phyloP scores from a whole-genome alignment of 129 eudicot genomes.

The Heracleum sosnowskyi region DNA sequence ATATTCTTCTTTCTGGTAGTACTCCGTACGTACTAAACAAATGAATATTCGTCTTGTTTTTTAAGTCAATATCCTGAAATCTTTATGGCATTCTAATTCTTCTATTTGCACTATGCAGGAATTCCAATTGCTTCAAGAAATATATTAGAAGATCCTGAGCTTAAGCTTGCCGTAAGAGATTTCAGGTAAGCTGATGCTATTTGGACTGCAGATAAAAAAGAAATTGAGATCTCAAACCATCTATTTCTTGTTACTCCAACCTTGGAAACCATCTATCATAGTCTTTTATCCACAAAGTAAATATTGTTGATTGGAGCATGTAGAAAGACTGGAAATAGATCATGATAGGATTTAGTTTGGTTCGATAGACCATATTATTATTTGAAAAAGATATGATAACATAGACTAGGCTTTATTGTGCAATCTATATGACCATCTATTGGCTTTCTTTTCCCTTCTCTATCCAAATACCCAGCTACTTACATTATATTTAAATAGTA shows the following conservation, averaged over 20 bases:
- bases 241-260: not conserved
- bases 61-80: not conserved
- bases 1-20: too few species aligned
- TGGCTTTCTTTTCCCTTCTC: too few species aligned
- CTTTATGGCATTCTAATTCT: not conserved
- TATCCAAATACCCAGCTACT: not conserved
- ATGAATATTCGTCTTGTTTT: not conserved
- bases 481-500: not conserved
- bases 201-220: not conserved
- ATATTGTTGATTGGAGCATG: not conserved
- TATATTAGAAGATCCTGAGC: constrained; percentile 80
- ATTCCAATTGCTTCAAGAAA: constrained; percentile 75
- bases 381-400: too few species aligned
- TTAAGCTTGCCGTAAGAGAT: constrained; percentile 77
- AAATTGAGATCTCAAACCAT: not conserved
- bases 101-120: constrained; percentile 35
- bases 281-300: not conserved
- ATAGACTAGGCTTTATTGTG: not conserved
- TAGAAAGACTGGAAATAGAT: not conserved
- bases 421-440: too few species aligned
- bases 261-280: not conserved
- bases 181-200: constrained; percentile 34
- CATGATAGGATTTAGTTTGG: not conserved
- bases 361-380: not conserved
- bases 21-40: not conserved